Evolutionary conservation across 495 filamentous ascomycete genomes (phyloP).

Genomic region (Penicillium tannophilum): DNA sequence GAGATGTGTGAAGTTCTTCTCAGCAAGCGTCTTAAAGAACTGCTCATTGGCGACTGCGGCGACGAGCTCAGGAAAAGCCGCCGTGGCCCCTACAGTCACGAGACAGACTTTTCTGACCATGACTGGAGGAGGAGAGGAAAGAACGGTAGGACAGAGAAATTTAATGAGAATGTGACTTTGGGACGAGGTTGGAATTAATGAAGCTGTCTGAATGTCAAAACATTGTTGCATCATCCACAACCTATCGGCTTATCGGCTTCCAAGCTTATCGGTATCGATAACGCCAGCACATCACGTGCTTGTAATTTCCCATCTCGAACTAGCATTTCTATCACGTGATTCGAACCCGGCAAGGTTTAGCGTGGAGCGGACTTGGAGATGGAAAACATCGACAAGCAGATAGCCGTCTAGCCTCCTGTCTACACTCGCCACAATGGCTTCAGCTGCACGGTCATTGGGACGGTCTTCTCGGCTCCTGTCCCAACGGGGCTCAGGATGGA

Average conservation of each 20-base stretch:
- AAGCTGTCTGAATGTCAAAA: background rate
- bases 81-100: slow-evolving; percentile 91
- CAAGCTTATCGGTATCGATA: background rate
- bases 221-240: background rate
- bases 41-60: slow-evolving; percentile 58
- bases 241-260: background rate
- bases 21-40: slow-evolving; percentile 61
- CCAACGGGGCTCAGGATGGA: slow-evolving; percentile 30
- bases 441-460: slow-evolving; percentile 41
- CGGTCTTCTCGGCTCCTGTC: slow-evolving; percentile 36
- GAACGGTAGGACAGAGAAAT: background rate
- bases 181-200: background rate
- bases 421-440: slow-evolving; percentile 41
- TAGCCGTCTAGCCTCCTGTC: slow-evolving; percentile 10
- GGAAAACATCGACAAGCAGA: slow-evolving; percentile 26
- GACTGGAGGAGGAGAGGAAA: background rate
- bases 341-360: slow-evolving; percentile 13
- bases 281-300: slow-evolving; percentile 10
- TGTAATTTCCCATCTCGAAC: background rate
- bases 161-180: background rate
- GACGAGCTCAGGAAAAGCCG: slow-evolving; percentile 73
- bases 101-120: slow-evolving; percentile 51
- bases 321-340: background rate
- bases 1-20: slow-evolving; percentile 63
- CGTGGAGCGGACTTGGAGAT: slow-evolving; percentile 17